Evolutionary conservation across 805 yeast genomes (phyloP).

Genomic region (Candida maesae): DNA sequence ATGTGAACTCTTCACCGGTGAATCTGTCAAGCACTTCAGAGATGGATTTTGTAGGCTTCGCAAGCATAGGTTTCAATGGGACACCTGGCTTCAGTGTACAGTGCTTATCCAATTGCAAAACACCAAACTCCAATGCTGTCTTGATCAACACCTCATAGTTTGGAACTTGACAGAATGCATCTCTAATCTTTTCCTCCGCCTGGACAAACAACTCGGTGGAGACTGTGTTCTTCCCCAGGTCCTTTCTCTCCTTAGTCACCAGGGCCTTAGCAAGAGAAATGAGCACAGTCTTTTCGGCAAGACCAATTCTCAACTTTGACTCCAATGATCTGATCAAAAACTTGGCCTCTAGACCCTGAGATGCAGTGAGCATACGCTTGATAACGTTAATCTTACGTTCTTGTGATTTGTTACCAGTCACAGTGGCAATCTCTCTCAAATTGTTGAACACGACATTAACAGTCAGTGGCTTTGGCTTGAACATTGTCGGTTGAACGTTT

Average conservation of each 20-base stretch:
- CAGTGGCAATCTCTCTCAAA: conserved; percentile 70
- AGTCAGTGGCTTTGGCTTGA: conserved; percentile 80
- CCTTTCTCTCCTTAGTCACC: conserved; percentile 50
- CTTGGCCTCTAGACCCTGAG: conserved; percentile 85
- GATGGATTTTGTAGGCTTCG: conserved; percentile 93
- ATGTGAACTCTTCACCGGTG: conserved; percentile 79
- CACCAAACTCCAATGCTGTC: conserved; percentile 63
- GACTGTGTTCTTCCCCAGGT: conserved; percentile 25
- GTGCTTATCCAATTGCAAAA: conserved; percentile 57
- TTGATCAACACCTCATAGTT: conserved; percentile 79
- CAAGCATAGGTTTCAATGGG: conserved; percentile 96
- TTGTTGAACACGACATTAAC: conserved; percentile 69
- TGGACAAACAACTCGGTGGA: conserved; percentile 42
- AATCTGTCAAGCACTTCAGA: conserved; percentile 90
- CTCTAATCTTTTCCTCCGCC: conserved; percentile 78
- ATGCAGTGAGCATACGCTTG: conserved; percentile 79
- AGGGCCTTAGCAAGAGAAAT: conserved; percentile 83
- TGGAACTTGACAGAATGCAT: conserved; percentile 86
- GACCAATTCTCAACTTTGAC: conserved; percentile 87
- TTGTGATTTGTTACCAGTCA: conserved; percentile 82
- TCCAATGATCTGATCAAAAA: conserved; percentile 86
- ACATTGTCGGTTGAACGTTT: conserved; percentile 86
- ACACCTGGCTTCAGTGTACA: conserved; percentile 85
- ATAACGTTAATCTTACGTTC: conserved; percentile 71
- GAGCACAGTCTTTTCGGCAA: conserved; percentile 90